Evolutionary conservation across 1,284 basidiomycete species (phyloP), one percentile per base, ranked within the genome.

Genomic region (Porphyrellus sp.): DNA sequence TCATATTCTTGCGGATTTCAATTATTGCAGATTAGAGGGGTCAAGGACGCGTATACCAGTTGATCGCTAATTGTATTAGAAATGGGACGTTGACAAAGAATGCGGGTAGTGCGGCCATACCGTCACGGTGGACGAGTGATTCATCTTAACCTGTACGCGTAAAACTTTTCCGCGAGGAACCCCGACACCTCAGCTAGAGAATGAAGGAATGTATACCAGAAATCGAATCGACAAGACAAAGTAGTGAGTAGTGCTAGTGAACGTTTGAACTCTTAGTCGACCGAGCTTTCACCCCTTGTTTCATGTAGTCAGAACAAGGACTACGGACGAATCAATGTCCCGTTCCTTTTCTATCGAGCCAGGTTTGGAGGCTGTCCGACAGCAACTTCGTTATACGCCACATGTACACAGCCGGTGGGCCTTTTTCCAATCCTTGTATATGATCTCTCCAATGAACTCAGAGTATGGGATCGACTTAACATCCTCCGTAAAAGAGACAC

Each of bases 381-480:
- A 74, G 27, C 25, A 74, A 52, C 21, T 49, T 52, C 12, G 40
- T 53, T 40, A 74, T 59, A 49, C n/a, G n/a, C 71, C 73, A 1
- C 38, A 16, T 37, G 58, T 50, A 52, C 72, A 74, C n/a, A 73
- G 16, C 68, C 63, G 68, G 30, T 72, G 63, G 11, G 63, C 56
- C 49, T 65, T 66, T 21, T 62, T 55, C 72, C 69, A 72, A 20
- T 57, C 34, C n/a, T 46, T 54, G 56, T 65, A 72, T 8, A 71
- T 60, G 9, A 72, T 49, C 27, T 69, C 62, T 8, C 52, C 40
- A 7, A 73, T 53, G 24, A 72, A 40, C 16, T 53, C 51, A 30
- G 59, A 31, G 46, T 60, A 59, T 7, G 59, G 37, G 4, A 54
- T 54, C 15, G 54, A 52, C 20, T 45, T 25, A 18, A 46, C 21